phyloP scores from a whole-genome alignment of 371 early-diverging fungal species.

The Blakeslea trispora region DNA sequence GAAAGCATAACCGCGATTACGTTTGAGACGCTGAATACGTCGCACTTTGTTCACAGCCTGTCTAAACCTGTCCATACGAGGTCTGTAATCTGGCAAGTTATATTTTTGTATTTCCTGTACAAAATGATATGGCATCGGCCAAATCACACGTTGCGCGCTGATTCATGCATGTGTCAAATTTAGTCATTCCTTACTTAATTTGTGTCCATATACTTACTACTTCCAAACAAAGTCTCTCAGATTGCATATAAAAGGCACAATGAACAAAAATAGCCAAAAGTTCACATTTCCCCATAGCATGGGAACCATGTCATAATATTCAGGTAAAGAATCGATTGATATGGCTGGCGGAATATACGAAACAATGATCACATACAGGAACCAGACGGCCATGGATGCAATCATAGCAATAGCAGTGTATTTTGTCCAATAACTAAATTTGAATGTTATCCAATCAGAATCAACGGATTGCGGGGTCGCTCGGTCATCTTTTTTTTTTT shows the following conservation, averaged over 20 bases:
- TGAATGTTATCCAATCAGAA: not conserved
- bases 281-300: conserved; percentile 74
- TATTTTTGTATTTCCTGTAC: conserved; percentile 98
- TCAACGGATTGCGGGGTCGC: not conserved
- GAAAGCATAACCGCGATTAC: conserved; percentile 96
- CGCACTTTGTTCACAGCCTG: conserved; percentile 97
- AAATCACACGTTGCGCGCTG: conserved; percentile 81
- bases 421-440: conserved; percentile 76
- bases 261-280: conserved; percentile 86
- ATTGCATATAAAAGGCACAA: conserved; percentile 83
- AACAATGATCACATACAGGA: conserved; percentile 86
- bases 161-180: conserved; percentile 5
- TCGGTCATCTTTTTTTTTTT: too few species aligned
- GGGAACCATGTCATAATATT: conserved; percentile 80
- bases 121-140: conserved; percentile 85
- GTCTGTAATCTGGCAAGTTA: conserved; percentile 97
- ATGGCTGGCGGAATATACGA: conserved; percentile 78
- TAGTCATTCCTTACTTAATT: not conserved
- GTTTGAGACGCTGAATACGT: conserved; percentile 88
- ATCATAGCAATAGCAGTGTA: conserved; percentile 81
- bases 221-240: conserved; percentile 91
- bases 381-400: conserved; percentile 89
- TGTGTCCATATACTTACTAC: too few species aligned
- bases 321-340: conserved; percentile 62
- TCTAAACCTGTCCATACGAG: conserved; percentile 95